phyloP scores from a whole-genome alignment of 2,329 filamentous ascomycete species.

The Aureobasidium namibiae region DNA sequence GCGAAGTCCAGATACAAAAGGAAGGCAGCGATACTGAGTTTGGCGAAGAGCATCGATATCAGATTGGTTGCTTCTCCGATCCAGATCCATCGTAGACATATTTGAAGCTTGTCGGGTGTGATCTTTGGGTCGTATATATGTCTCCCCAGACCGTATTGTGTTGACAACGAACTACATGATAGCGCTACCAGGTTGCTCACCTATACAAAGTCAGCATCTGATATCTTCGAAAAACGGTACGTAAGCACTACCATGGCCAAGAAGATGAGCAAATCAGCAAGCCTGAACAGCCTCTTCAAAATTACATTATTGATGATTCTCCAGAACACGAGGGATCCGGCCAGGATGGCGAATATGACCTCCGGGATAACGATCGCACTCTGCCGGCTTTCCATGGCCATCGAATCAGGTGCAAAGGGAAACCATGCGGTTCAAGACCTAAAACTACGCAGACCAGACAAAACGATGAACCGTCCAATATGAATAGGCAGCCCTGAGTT shows the following conservation, averaged over 20 bases:
- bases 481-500: background rate
- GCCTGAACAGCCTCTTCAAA: conserved; percentile 6
- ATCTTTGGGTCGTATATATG: conserved; percentile 13
- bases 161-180: background rate
- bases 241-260: conserved; percentile 9
- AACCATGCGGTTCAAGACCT: background rate
- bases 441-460: background rate
- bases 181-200: conserved; percentile 12
- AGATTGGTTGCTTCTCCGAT: conserved; percentile 12
- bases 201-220: background rate
- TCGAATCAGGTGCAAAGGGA: background rate
- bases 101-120: background rate
- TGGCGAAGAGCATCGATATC: conserved; percentile 15
- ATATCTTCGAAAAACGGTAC: too few species aligned
- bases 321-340: conserved; percentile 11
- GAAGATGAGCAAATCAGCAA: conserved; percentile 14
- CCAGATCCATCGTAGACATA: conserved; percentile 10
- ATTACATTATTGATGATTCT: conserved; percentile 10
- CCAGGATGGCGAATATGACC: conserved; percentile 10
- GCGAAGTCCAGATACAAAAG: conserved; percentile 14
- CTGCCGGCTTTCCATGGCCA: conserved; percentile 3
- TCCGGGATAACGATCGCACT: background rate
- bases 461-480: background rate
- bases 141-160: conserved; percentile 14
- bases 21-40: conserved; percentile 15